phyloP scores from a whole-genome alignment of 352 stramenopile species.

The Thalassiosira exigua region DNA sequence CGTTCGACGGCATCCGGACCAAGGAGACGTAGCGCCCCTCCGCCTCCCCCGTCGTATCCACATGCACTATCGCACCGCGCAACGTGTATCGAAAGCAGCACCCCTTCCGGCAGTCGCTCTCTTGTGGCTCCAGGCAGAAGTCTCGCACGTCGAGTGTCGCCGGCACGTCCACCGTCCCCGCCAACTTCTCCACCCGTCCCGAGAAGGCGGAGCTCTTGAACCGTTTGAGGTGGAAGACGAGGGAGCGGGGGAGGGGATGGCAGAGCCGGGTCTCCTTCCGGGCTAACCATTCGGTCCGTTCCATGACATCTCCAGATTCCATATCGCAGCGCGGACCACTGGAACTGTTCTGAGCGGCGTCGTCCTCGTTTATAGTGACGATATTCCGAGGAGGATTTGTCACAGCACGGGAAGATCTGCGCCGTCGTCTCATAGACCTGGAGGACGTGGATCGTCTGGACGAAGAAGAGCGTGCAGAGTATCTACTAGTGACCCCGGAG shows the following conservation, averaged over 20 bases:
- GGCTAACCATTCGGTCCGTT: conserved; percentile 40
- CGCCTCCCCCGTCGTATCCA: conserved; percentile 15
- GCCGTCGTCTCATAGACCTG: too few species aligned
- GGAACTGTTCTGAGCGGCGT: too few species aligned
- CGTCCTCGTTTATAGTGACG: too few species aligned
- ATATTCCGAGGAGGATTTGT: too few species aligned
- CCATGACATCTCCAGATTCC: too few species aligned
- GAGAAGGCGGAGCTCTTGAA: conserved; percentile 39
- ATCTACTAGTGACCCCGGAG: too few species aligned
- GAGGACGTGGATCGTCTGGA: too few species aligned
- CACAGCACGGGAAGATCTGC: too few species aligned
- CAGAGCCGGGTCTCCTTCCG: conserved; percentile 52
- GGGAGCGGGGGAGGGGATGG: conserved; percentile 31
- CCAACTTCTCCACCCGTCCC: conserved; percentile 33
- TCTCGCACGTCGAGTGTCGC: conserved; percentile 27
- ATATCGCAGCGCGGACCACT: too few species aligned
- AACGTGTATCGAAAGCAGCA: conserved; percentile 40
- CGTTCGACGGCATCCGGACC: conserved; percentile 11
- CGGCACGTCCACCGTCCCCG: conserved; percentile 28
- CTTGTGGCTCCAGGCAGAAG: conserved; percentile 39
- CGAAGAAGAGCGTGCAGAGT: too few species aligned
- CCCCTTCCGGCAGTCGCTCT: background rate
- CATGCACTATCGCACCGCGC: conserved; percentile 53
- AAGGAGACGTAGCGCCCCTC: too few species aligned
- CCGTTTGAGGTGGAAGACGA: conserved; percentile 58